Evolutionary conservation across 371 early-diverging fungal genomes (phyloP), one percentile per base, ranked within the genome.

Genomic region (Aphelidium insulamus): DNA sequence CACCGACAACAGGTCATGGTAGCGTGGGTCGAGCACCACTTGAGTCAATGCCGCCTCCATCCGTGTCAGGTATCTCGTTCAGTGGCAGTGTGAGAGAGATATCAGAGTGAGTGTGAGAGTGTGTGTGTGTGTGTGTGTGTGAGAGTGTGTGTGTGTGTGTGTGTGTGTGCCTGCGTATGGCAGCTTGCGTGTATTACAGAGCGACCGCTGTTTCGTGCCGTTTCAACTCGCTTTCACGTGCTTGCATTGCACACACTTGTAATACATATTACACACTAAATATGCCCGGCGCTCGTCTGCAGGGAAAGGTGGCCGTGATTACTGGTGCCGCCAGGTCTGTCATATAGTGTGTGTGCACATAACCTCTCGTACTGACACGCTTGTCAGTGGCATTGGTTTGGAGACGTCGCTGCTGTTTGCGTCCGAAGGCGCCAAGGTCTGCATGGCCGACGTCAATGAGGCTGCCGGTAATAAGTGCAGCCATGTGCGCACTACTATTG

Each of bases 1-100:
- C 34, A 94, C 71, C 21, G 82, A 53, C 24, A 94, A 59, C 1
- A 80, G 16, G 42, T 81, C 78, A 49, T 78, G 83, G 50, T 74
- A 63, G 36, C 58, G 55, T 3, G 81, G 80, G 44, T 72, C 59
- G 38, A 68, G 58, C 18, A 68, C n/a, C n/a, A n/a, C n/a, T n/a
- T n/a, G n/a, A n/a, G n/a, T n/a, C n/a, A n/a, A n/a, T n/a, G n/a
- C n/a, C n/a, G n/a, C n/a, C n/a, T n/a, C n/a, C n/a, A n/a, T n/a
- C n/a, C n/a, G n/a, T n/a, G n/a, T n/a, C n/a, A n/a, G n/a, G n/a
- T n/a, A n/a, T n/a, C n/a, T n/a, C n/a, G n/a, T n/a, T n/a, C n/a
- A n/a, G n/a, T n/a, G n/a, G n/a, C n/a, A n/a, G n/a, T n/a, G n/a
- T n/a, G n/a, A n/a, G n/a, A n/a, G n/a, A n/a, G n/a, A n/a, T n/a